Evolutionary conservation across 176 grass and related monocot species (phyloP).

Genomic region (Oryza australiensis): DNA sequence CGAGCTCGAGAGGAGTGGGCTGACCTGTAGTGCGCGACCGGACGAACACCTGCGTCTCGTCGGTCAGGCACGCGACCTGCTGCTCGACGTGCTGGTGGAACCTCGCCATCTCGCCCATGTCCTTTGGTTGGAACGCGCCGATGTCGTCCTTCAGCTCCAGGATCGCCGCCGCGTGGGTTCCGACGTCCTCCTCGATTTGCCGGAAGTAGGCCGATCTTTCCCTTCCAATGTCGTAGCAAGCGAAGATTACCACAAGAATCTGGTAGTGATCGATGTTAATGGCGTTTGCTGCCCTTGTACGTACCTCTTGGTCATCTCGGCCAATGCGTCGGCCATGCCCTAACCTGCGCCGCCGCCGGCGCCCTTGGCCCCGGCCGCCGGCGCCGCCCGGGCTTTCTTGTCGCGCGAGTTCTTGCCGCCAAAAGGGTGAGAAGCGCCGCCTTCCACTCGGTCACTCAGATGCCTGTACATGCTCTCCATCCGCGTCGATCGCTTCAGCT

Average conservation of each 20-base stretch:
- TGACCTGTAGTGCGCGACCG: not conserved
- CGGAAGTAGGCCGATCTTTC: constrained; percentile 67
- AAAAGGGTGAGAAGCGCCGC: constrained; percentile 28
- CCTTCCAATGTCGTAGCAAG: not conserved
- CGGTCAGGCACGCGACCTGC: constrained; percentile 51
- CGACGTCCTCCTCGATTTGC: constrained; percentile 65
- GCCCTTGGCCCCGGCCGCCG: not conserved
- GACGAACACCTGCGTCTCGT: constrained; percentile 64
- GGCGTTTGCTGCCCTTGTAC: not conserved
- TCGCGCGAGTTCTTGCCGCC: constrained; percentile 22
- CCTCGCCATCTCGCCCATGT: constrained; percentile 54
- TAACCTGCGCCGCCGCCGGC: constrained; percentile 29
- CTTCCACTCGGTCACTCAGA: constrained; percentile 61
- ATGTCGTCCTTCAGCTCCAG: constrained; percentile 47
- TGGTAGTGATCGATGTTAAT: not conserved
- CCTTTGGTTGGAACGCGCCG: constrained; percentile 48
- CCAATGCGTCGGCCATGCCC: constrained; percentile 70
- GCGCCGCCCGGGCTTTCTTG: constrained; percentile 30
- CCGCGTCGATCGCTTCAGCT: constrained; percentile 64
- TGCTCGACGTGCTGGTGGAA: constrained; percentile 54
- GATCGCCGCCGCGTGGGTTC: constrained; percentile 52
- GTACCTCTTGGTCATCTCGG: constrained; percentile 70
- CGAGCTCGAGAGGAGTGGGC: too few relatives aligned
- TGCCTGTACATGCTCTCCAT: constrained; percentile 68
- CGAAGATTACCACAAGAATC: not conserved